These are phyloP conservation scores for Sclerotinia trifoliorum DNA, from an alignment of 2,329 filamentous ascomycete genomes.

Conservation along the genomic window DNA sequence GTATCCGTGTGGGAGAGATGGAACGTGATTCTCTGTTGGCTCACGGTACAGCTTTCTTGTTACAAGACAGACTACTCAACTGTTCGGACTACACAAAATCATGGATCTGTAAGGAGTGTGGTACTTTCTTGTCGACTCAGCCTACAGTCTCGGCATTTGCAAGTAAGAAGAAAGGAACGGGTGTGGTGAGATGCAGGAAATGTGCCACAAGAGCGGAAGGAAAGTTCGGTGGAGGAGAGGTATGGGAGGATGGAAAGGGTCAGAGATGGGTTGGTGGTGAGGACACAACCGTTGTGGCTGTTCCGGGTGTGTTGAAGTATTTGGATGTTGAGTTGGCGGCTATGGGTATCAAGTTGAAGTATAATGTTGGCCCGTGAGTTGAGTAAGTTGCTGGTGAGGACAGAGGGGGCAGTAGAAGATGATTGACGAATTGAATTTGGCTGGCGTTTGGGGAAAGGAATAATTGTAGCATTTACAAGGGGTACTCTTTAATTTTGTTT, in stretches of 20 bases:
- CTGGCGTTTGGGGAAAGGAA: conserved; percentile 26
- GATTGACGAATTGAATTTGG: conserved; percentile 16
- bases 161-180: conserved; percentile 63
- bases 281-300: conserved; percentile 85
- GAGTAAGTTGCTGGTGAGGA: neutral
- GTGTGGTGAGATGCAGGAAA: conserved; percentile 73
- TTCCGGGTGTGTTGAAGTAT: conserved; percentile 89
- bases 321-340: conserved; percentile 92
- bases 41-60: conserved; percentile 89
- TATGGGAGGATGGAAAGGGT: conserved; percentile 91
- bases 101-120: conserved; percentile 86
- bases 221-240: conserved; percentile 59
- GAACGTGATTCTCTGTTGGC: conserved; percentile 93
- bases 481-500: conserved; percentile 18
- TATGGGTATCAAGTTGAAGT: conserved; percentile 96
- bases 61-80: conserved; percentile 95
- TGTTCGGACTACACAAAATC: conserved; percentile 90
- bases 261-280: conserved; percentile 83
- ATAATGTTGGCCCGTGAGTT: conserved; percentile 60
- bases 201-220: conserved; percentile 57
- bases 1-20: conserved; percentile 99
- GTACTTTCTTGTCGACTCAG: conserved; percentile 86
- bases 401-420: neutral
- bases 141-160: conserved; percentile 68
- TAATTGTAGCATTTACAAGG: conserved; percentile 29